Conservation (phyloP, 495 filamentous ascomycete genomes). For the Hypoxylon fragiforme region DNA sequence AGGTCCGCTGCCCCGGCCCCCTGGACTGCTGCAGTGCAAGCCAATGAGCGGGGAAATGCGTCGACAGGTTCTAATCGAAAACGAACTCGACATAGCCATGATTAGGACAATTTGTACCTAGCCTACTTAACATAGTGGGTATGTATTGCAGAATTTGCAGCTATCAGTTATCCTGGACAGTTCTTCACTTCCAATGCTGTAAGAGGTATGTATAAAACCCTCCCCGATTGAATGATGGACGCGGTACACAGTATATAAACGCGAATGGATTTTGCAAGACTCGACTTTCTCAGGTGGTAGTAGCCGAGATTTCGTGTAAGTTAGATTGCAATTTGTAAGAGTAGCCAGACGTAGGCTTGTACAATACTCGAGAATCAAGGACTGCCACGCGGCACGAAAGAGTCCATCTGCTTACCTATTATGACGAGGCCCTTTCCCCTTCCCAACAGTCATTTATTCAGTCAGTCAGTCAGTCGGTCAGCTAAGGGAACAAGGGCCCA, state of each 20-base stretch:
- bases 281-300: conserved; percentile 7
- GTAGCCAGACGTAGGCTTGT: not conserved
- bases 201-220: no score
- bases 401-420: conserved; percentile 15
- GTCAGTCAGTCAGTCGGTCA: no score
- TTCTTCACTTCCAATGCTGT: no score
- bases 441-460: not conserved
- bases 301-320: conserved; percentile 4
- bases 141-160: no score
- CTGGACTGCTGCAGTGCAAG: conserved; percentile 5
- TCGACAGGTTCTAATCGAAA: not conserved
- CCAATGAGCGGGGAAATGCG: conserved; percentile 8
- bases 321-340: conserved; percentile 15
- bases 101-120: not conserved
- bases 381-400: conserved; percentile 22
- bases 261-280: no score
- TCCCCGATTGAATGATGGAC: no score
- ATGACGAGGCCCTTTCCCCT: conserved; percentile 7
- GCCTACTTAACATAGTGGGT: no score
- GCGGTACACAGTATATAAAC: no score
- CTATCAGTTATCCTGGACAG: no score
- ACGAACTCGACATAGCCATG: not conserved
- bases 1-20: conserved; percentile 18
- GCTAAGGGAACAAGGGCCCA: conserved; percentile 3
- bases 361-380: conserved; percentile 9